These are phyloP conservation scores for Diaporthe vexans DNA, from an alignment of 2,329 filamentous ascomycete genomes.

Conservation along the genomic window DNA sequence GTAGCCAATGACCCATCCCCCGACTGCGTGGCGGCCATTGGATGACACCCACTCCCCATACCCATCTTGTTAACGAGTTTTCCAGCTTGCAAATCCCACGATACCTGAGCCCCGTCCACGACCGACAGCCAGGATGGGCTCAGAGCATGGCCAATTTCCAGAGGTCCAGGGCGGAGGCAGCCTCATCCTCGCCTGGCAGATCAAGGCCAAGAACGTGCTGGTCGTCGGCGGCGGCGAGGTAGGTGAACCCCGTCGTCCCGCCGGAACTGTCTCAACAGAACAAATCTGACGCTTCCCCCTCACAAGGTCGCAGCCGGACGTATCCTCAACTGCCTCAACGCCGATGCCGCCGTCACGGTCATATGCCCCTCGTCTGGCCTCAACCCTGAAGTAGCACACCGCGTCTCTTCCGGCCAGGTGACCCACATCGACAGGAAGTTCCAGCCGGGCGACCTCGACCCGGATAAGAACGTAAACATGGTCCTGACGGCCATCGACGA, in stretches of 20 bases:
- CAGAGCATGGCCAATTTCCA: constrained; percentile 69
- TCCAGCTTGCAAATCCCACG: background rate
- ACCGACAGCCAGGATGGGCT: background rate
- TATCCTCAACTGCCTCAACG: constrained; percentile 94
- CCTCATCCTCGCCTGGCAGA: constrained; percentile 95
- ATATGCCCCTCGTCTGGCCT: constrained; percentile 85
- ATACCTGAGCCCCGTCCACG: background rate
- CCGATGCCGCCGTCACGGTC: constrained; percentile 90
- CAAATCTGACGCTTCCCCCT: constrained; percentile 10
- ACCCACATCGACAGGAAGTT: constrained; percentile 87
- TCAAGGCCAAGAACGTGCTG: constrained; percentile 88
- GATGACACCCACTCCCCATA: background rate
- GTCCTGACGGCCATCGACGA: constrained; percentile 95
- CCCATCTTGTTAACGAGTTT: background rate
- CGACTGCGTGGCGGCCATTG: background rate
- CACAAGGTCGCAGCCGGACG: constrained; percentile 91
- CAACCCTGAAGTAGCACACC: constrained; percentile 89
- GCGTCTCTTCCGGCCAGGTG: constrained; percentile 81
- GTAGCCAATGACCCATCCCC: background rate
- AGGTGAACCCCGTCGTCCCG: constrained; percentile 45
- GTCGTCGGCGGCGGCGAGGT: constrained; percentile 97
- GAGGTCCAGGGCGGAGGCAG: constrained; percentile 91
- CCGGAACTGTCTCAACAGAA: background rate
- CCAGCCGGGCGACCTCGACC: constrained; percentile 86
- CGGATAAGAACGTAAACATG: constrained; percentile 85